Evolutionary conservation across 176 grass and related monocot genomes (phyloP).

Genomic region (Stipa capillata): DNA sequence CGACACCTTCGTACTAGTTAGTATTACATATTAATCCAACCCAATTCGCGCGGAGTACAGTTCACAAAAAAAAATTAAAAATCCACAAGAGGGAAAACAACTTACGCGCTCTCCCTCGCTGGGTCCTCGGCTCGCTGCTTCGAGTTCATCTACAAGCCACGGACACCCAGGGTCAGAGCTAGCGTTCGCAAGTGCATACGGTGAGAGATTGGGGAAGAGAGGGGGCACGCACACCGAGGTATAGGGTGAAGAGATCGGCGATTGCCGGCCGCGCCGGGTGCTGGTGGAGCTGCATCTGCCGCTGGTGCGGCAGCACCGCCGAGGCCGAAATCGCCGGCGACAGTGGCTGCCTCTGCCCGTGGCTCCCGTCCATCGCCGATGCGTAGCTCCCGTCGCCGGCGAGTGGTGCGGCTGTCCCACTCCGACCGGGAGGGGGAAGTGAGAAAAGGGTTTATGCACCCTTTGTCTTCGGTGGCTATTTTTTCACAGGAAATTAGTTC

Average conservation of each 20-base stretch:
- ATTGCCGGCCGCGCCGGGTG: constrained; percentile 63
- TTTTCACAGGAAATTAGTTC: no score
- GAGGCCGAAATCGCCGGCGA: constrained; percentile 34
- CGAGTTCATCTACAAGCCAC: constrained; percentile 66
- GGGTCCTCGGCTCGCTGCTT: constrained; percentile 69
- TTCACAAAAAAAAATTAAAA: not conserved
- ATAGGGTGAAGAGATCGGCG: constrained; percentile 88
- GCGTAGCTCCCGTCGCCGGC: not conserved
- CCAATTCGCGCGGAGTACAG: not conserved
- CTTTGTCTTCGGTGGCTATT: no score
- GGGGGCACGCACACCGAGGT: constrained; percentile 65
- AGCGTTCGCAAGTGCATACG: not conserved
- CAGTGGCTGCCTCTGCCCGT: constrained; percentile 42
- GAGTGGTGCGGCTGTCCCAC: not conserved
- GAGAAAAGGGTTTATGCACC: constrained; percentile 19
- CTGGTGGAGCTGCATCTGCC: constrained; percentile 54
- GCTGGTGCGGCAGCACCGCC: constrained; percentile 23
- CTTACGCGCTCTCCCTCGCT: constrained; percentile 62
- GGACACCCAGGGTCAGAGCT: not conserved
- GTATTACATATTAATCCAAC: not conserved
- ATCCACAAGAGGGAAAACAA: not conserved
- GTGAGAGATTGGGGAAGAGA: not conserved
- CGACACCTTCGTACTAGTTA: no score
- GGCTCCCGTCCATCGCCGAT: constrained; percentile 26
- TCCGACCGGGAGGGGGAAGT: not conserved